Evolutionary conservation across 1,139 yeast genomes (phyloP).

Genomic region (Taphrina sp.): DNA sequence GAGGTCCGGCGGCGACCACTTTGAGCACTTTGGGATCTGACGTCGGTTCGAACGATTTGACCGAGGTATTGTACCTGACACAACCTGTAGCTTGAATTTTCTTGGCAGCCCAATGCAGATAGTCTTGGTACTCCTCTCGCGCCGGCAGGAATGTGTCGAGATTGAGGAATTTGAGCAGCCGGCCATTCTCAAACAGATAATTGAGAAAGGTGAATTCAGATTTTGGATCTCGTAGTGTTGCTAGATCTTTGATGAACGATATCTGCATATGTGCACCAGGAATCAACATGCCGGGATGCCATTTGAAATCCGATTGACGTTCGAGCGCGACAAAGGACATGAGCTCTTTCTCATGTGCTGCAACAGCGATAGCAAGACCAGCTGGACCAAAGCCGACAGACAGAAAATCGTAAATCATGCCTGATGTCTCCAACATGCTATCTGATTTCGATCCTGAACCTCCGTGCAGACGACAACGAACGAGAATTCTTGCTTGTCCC

Average conservation of each 20-base stretch:
- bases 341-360: constrained; percentile 35
- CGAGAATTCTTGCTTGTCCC: too few relatives aligned
- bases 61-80: constrained; percentile 37
- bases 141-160: constrained; percentile 39
- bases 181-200: constrained; percentile 37
- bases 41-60: constrained; percentile 30
- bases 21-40: constrained; percentile 8
- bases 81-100: constrained; percentile 33
- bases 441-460: too few relatives aligned
- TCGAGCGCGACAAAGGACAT: constrained; percentile 36
- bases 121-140: constrained; percentile 40
- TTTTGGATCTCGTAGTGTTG: constrained; percentile 39
- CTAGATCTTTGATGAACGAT: constrained; percentile 40
- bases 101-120: constrained; percentile 40
- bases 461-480: too few relatives aligned
- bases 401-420: constrained; percentile 36
- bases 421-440: too few relatives aligned
- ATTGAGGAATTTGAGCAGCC: constrained; percentile 39
- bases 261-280: constrained; percentile 41
- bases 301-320: constrained; percentile 36
- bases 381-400: constrained; percentile 41
- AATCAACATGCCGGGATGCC: constrained; percentile 41
- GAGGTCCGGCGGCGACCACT: constrained; percentile 11
- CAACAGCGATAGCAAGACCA: constrained; percentile 39
- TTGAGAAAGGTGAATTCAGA: constrained; percentile 40